Conservation (phyloP, 2,329 filamentous ascomycete genomes). For the Colletotrichum sp. region DNA sequence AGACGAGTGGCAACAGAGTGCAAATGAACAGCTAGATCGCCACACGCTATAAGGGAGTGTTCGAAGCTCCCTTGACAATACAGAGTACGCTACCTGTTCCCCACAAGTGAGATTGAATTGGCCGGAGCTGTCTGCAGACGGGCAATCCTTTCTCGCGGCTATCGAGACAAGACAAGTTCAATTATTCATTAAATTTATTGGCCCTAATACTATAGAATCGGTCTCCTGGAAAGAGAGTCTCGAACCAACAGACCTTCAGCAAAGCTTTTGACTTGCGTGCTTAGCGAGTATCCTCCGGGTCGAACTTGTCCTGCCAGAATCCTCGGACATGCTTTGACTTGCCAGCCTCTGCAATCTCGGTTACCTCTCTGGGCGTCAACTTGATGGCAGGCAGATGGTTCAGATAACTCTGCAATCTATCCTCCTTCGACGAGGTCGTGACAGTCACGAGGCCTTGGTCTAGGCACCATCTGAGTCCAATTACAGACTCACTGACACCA, state of each 20-base stretch:
- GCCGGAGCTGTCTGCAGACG: neutral
- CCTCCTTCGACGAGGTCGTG: constrained; percentile 64
- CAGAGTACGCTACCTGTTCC: neutral
- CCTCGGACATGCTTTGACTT: constrained; percentile 65
- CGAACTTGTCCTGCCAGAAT: constrained; percentile 63
- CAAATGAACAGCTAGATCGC: neutral
- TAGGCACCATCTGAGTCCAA: constrained; percentile 64
- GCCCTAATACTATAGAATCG: neutral
- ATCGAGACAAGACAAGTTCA: neutral
- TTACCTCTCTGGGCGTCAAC: constrained; percentile 63
- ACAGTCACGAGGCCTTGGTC: constrained; percentile 64
- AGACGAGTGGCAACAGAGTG: neutral
- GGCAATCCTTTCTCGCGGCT: neutral
- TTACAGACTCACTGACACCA: constrained; percentile 57
- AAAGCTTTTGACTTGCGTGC: neutral
- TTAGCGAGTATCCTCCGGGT: constrained; percentile 53
- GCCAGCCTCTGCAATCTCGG: constrained; percentile 60
- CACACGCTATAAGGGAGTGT: neutral
- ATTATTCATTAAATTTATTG: neutral
- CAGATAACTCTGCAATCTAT: constrained; percentile 62
- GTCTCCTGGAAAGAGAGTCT: neutral
- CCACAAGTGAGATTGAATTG: neutral
- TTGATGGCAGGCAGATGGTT: constrained; percentile 58
- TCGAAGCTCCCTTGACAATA: neutral
- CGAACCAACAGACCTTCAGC: neutral